Evolutionary conservation across 345 rosid genomes (phyloP).

Genomic region (Corchorus olitorius): DNA sequence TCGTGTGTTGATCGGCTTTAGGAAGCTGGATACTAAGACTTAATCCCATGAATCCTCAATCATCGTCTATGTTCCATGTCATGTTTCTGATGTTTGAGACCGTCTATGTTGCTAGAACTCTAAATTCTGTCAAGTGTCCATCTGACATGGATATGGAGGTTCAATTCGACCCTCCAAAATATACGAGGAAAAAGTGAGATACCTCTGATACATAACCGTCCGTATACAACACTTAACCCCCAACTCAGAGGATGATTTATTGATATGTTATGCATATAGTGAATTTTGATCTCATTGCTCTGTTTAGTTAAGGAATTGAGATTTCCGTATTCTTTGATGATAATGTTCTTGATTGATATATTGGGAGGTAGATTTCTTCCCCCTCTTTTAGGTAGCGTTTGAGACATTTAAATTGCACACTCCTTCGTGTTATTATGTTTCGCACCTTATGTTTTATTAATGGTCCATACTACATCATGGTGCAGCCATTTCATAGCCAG

Average conservation of each 20-base stretch:
- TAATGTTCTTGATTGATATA: not conserved
- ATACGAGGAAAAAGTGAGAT: too few species aligned
- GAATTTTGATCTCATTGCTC: too few species aligned
- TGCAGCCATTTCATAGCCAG: slow-evolving; percentile 53
- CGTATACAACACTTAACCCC: too few species aligned
- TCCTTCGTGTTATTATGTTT: not conserved
- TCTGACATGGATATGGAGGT: too few species aligned
- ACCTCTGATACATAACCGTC: too few species aligned
- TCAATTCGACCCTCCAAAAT: too few species aligned
- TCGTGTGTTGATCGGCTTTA: not conserved
- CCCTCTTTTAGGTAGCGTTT: too few species aligned
- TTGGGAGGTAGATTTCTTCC: not conserved
- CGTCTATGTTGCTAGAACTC: too few species aligned
- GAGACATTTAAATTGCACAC: not conserved
- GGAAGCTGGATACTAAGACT: not conserved
- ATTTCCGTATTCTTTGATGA: not conserved
- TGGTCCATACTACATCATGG: not conserved
- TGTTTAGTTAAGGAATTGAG: not conserved
- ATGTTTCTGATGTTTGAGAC: not conserved
- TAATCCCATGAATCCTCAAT: not conserved
- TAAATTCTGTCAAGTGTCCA: too few species aligned
- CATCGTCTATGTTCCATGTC: too few species aligned
- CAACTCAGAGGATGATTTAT: too few species aligned
- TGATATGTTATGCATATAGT: not conserved
- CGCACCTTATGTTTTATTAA: not conserved